Evolutionary conservation across 768 basidiomycete species (phyloP).

Genomic region (Tricholoma saponaceum): DNA sequence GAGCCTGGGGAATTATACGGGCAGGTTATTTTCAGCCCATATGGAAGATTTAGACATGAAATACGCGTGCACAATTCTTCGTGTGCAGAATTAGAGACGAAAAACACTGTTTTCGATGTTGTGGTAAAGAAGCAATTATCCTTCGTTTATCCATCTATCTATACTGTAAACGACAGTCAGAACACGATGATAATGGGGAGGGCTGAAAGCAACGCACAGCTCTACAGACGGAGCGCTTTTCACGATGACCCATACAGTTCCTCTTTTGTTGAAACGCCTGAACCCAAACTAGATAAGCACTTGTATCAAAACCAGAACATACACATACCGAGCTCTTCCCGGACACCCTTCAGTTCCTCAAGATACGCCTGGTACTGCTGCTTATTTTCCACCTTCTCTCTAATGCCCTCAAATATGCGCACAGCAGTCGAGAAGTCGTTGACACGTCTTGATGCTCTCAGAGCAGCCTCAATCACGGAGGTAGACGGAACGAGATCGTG

Average conservation of each 20-base stretch:
- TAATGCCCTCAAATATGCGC: slow-evolving; percentile 91
- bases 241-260: slow-evolving; percentile 39
- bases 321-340: slow-evolving; percentile 86
- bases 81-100: not conserved
- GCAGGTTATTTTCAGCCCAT: too few relatives aligned
- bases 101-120: not conserved
- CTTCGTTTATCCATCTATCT: slow-evolving; percentile 14
- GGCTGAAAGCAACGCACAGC: slow-evolving; percentile 6
- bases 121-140: slow-evolving; percentile 8
- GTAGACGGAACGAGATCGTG: slow-evolving; percentile 93
- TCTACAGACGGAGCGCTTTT: slow-evolving; percentile 12
- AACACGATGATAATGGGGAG: not conserved
- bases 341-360: slow-evolving; percentile 81
- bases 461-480: slow-evolving; percentile 79
- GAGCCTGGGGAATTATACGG: not conserved
- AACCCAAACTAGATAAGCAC: not conserved
- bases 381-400: slow-evolving; percentile 98
- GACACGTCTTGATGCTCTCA: slow-evolving; percentile 84
- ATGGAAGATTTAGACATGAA: not conserved
- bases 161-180: slow-evolving; percentile 3
- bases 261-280: slow-evolving; percentile 40
- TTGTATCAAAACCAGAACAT: not conserved
- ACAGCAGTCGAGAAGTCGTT: slow-evolving; percentile 98
- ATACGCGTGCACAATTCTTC: not conserved
- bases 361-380: slow-evolving; percentile 92